Percentiles rank a stretch among this genome's conserved stretches.
Conservation (phyloP, 1,139 yeast species). For the Lodderomyces pseudojiufengensis region DNA sequence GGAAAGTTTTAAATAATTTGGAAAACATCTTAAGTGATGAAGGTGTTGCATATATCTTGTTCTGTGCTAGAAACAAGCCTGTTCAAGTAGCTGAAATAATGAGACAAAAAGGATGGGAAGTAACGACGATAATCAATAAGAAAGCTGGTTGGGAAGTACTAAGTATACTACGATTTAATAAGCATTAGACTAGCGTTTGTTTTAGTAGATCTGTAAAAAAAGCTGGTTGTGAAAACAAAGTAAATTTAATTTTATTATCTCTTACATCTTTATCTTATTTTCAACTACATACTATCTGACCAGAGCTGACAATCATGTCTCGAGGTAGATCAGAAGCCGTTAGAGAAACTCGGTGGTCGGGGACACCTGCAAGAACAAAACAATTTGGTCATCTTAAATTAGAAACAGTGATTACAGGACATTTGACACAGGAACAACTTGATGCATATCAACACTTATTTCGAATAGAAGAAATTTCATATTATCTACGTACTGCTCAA, state of each 20-base stretch:
- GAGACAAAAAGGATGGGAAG: constrained; percentile 53
- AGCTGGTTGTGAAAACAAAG: constrained; percentile 2
- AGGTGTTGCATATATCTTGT: constrained; percentile 79
- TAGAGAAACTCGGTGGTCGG: constrained; percentile 42
- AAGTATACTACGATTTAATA: constrained; percentile 55
- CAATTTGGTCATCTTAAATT: constrained; percentile 28
- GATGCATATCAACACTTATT: constrained; percentile 74
- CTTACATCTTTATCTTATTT: too few species aligned
- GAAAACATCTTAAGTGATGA: constrained; percentile 41
- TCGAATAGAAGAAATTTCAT: constrained; percentile 73
- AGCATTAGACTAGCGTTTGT: constrained; percentile 5
- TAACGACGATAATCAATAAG: constrained; percentile 49
- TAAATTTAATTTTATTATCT: not conserved
- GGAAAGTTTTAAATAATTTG: constrained; percentile 53
- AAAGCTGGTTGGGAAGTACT: constrained; percentile 98
- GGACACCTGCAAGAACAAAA: constrained; percentile 31
- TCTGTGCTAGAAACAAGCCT: constrained; percentile 88
- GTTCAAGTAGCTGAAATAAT: constrained; percentile 50
- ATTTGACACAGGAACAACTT: constrained; percentile 79
- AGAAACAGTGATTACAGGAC: constrained; percentile 44
- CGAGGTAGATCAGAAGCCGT: constrained; percentile 9
- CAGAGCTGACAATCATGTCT: not conserved
- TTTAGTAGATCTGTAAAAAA: constrained; percentile 1
- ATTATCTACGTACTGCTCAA: constrained; percentile 43
- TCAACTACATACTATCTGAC: too few species aligned